phyloP scores from a whole-genome alignment of 345 rosid genomes.

The Gynandropsis gynandra region DNA sequence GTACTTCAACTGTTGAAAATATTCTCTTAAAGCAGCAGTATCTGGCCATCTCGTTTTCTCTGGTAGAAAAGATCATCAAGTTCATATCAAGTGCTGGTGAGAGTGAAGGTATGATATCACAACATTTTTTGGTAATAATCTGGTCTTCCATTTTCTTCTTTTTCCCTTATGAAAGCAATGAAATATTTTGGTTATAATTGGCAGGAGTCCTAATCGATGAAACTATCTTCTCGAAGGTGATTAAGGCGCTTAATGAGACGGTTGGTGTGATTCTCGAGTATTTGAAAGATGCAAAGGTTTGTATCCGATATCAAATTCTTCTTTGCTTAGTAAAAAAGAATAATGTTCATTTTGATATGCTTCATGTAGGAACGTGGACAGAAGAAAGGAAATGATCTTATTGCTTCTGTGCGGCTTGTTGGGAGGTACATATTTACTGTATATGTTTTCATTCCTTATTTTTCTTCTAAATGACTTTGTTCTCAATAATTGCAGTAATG shows the following conservation, averaged over 20 bases:
- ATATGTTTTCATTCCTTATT: constrained; percentile 4
- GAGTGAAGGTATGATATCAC: constrained; percentile 48
- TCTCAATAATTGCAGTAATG: no score
- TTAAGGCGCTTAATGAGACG: constrained; percentile 65
- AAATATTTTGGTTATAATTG: neutral
- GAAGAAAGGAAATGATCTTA: constrained; percentile 79
- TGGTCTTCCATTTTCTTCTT: neutral
- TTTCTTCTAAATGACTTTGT: no score
- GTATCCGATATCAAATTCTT: constrained; percentile 7
- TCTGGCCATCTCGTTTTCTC: constrained; percentile 56
- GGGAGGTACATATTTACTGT: constrained; percentile 49
- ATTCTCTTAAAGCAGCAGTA: constrained; percentile 51
- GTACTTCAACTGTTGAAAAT: constrained; percentile 40
- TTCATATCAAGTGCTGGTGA: constrained; percentile 44
- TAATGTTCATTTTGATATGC: constrained; percentile 5
- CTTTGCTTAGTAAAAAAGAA: constrained; percentile 5
- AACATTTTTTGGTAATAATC: no score
- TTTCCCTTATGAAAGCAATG: constrained; percentile 5
- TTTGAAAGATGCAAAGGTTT: constrained; percentile 82
- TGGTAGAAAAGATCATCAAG: constrained; percentile 76
- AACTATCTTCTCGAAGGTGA: constrained; percentile 41
- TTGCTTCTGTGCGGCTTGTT: constrained; percentile 77
- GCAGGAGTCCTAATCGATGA: constrained; percentile 47
- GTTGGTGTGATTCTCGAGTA: constrained; percentile 59
- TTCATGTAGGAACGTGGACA: constrained; percentile 65